Percentiles rank a stretch among this genome's conserved stretches.
Conservation (phyloP, 169 alveolate species). For the Nephromyces sp. region DNA sequence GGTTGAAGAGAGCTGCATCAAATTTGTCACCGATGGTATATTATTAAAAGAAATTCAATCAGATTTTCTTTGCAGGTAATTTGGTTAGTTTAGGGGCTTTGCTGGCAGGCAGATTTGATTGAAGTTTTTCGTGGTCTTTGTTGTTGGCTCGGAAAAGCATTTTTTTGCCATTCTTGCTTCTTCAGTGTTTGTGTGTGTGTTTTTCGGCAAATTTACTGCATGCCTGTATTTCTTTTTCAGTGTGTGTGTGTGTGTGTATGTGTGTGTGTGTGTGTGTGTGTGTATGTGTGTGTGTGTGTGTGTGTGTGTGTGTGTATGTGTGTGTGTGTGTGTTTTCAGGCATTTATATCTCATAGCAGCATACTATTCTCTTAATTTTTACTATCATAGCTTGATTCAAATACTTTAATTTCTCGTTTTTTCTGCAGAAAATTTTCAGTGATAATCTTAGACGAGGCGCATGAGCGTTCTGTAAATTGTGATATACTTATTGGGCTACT, state of each 20-base stretch:
- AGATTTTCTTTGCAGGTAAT: conserved; percentile 39
- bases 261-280: neutral
- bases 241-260: neutral
- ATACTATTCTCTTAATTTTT: neutral
- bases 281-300: neutral
- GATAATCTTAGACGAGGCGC: conserved; percentile 98
- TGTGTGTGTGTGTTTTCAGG: too few relatives aligned
- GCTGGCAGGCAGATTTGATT: neutral
- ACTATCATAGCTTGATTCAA: neutral
- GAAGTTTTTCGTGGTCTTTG: too few relatives aligned
- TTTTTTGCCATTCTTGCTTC: too few relatives aligned
- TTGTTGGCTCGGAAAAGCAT: too few relatives aligned
- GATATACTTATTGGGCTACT: conserved; percentile 92
- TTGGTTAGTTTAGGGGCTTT: neutral
- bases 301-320: neutral
- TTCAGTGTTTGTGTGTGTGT: neutral
- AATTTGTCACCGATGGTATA: conserved; percentile 98
- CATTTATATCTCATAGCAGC: too few relatives aligned
- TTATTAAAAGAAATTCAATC: conserved; percentile 78
- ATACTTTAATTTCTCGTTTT: neutral
- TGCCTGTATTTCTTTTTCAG: neutral
- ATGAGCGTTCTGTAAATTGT: conserved; percentile 94
- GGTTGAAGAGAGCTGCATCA: conserved; percentile 39
- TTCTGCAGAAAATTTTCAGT: conserved; percentile 80
- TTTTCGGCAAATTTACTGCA: too few relatives aligned